phyloP scores from a whole-genome alignment of 352 stramenopile genomes.

The Peronospora belbahrii region DNA sequence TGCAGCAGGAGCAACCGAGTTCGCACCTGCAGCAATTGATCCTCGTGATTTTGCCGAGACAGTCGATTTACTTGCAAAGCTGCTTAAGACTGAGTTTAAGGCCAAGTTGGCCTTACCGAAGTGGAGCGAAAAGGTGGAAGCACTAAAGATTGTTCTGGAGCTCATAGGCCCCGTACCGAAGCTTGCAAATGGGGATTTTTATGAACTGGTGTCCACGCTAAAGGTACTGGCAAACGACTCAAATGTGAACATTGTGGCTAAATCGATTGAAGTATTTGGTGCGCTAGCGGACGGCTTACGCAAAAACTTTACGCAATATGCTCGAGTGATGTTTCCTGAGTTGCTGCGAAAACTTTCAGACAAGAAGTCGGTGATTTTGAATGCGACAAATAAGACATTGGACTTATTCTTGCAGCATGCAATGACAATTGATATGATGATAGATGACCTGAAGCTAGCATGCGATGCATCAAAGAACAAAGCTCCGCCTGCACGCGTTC shows the following conservation, averaged over 20 bases:
- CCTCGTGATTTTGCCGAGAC: slow-evolving; percentile 81
- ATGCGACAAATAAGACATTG: slow-evolving; percentile 73
- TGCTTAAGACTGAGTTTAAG: slow-evolving; percentile 75
- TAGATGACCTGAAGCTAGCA: slow-evolving; percentile 71
- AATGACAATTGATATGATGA: slow-evolving; percentile 84
- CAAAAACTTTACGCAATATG: slow-evolving; percentile 76
- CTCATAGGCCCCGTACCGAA: slow-evolving; percentile 76
- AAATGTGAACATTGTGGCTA: slow-evolving; percentile 85
- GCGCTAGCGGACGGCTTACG: slow-evolving; percentile 68
- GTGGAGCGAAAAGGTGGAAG: slow-evolving; percentile 84
- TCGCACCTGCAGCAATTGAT: slow-evolving; percentile 40
- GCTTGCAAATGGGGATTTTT: slow-evolving; percentile 80
- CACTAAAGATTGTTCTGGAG: slow-evolving; percentile 80
- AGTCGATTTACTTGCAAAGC: slow-evolving; percentile 73
- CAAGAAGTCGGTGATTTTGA: slow-evolving; percentile 82
- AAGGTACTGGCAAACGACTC: slow-evolving; percentile 75
- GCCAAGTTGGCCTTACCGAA: slow-evolving; percentile 65
- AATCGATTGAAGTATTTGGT: slow-evolving; percentile 77
- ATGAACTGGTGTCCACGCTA: slow-evolving; percentile 77
- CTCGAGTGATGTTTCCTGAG: slow-evolving; percentile 66
- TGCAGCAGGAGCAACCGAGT: slow-evolving; percentile 2
- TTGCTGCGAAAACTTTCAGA: slow-evolving; percentile 80
- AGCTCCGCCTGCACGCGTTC: slow-evolving; percentile 62
- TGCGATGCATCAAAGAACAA: slow-evolving; percentile 80
- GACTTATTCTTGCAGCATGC: slow-evolving; percentile 75